Evolutionary conservation across 2,329 filamentous ascomycete genomes (phyloP).

Genomic region (Myriosclerotinia duriaeana): DNA sequence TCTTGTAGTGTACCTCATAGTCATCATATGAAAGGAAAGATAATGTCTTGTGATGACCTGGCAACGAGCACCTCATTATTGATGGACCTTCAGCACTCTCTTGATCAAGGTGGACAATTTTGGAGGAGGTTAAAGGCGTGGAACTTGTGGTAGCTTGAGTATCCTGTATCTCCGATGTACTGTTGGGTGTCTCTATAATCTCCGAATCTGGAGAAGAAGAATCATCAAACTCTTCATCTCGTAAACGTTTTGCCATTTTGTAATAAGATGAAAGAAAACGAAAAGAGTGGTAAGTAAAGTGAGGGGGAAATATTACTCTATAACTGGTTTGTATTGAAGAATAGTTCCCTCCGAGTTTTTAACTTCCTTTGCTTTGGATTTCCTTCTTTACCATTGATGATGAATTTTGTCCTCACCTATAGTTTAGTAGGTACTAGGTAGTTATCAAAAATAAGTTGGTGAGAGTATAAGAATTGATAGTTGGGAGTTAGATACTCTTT

Average conservation of each 20-base stretch:
- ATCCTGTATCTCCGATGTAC: slow-evolving; percentile 31
- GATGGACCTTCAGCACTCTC: slow-evolving; percentile 45
- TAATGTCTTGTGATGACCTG: slow-evolving; percentile 71
- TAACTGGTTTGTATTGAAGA: slow-evolving; percentile 9
- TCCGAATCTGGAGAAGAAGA: slow-evolving; percentile 44
- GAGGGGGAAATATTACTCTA: slow-evolving; percentile 44
- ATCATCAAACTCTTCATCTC: slow-evolving; percentile 49
- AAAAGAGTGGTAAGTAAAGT: slow-evolving; percentile 21
- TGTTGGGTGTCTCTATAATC: slow-evolving; percentile 25
- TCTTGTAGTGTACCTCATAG: slow-evolving; percentile 83
- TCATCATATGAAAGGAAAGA: slow-evolving; percentile 73
- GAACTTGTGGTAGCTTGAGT: slow-evolving; percentile 33
- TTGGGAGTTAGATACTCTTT: background rate
- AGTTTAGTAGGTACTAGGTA: too few species aligned
- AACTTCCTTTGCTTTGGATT: background rate
- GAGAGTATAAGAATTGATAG: background rate
- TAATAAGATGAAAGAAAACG: slow-evolving; percentile 27
- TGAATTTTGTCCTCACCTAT: background rate
- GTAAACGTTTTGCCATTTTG: slow-evolving; percentile 61
- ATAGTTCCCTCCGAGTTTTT: background rate
- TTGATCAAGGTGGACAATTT: slow-evolving; percentile 63
- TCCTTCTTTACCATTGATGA: background rate
- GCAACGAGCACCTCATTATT: slow-evolving; percentile 75
- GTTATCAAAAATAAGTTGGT: background rate
- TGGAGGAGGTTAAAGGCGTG: slow-evolving; percentile 44